phyloP scores from a whole-genome alignment of 2,329 filamentous ascomycete species.

The Raffaelea deltoideospora region DNA sequence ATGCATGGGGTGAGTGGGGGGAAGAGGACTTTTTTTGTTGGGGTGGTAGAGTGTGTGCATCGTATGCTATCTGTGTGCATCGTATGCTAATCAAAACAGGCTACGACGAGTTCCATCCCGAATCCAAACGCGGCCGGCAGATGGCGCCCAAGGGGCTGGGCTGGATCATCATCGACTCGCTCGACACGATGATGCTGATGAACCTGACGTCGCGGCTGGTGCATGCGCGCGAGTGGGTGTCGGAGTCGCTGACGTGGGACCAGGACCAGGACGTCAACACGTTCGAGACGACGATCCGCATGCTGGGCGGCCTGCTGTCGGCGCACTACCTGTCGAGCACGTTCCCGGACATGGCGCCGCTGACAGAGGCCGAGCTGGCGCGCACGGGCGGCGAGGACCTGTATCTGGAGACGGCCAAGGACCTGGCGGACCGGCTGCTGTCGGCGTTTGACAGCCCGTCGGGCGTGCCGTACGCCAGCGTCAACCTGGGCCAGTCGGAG shows the following conservation, averaged over 20 bases:
- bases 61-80: too few species aligned
- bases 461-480: slow-evolving; percentile 78
- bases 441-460: slow-evolving; percentile 78
- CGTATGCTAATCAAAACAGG: too few species aligned
- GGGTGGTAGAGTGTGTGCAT: too few species aligned
- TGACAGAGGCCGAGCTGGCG: slow-evolving; percentile 49
- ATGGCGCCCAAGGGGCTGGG: slow-evolving; percentile 85
- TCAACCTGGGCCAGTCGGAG: slow-evolving; percentile 65
- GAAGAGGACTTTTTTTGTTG: not conserved
- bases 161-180: slow-evolving; percentile 93
- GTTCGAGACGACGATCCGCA: slow-evolving; percentile 95
- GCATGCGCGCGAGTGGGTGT: slow-evolving; percentile 80
- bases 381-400: slow-evolving; percentile 71
- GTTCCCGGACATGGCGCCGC: slow-evolving; percentile 64
- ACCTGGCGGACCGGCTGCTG: slow-evolving; percentile 75
- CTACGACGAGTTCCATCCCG: slow-evolving; percentile 74
- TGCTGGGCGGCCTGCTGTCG: slow-evolving; percentile 84
- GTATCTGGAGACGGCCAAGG: slow-evolving; percentile 90
- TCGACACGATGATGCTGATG: slow-evolving; percentile 98
- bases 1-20: slow-evolving; percentile 85
- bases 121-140: slow-evolving; percentile 61
- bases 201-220: slow-evolving; percentile 77
- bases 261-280: slow-evolving; percentile 93
- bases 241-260: slow-evolving; percentile 66
- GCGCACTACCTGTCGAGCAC: slow-evolving; percentile 87